A percentile compares a stretch with the other conserved stretches of the same genome.
phyloP scores from a whole-genome alignment of 805 yeast genomes.

The Cyberlindnera euphorbiiphila region DNA sequence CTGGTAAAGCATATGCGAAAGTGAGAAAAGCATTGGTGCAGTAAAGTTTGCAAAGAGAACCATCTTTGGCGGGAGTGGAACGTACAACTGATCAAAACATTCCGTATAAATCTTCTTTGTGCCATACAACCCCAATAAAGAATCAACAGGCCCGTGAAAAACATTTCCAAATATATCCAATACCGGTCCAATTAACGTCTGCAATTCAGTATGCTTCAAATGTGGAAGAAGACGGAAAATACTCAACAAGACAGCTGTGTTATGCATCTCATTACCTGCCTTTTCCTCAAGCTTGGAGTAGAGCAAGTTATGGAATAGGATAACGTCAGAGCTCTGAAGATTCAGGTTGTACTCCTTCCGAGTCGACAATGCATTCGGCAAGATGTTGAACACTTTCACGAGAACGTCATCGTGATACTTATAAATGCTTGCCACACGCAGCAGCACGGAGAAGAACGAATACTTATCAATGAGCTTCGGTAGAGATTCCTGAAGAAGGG shows the following conservation, averaged over 20 bases:
- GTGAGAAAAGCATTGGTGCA: conserved; percentile 22
- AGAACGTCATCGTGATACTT: conserved; percentile 8
- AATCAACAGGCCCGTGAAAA: conserved; percentile 6
- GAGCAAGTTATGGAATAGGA: conserved; percentile 7
- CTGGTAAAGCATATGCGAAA: conserved; percentile 20
- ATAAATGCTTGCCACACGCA: conserved; percentile 11
- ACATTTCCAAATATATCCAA: conserved; percentile 11
- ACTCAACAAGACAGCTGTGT: conserved; percentile 3
- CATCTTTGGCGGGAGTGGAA: conserved; percentile 22
- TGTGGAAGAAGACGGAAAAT: conserved; percentile 23
- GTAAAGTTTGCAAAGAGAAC: conserved; percentile 15
- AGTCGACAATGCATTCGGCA: conserved; percentile 8
- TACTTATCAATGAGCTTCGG: conserved; percentile 13
- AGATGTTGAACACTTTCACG: conserved; percentile 9
- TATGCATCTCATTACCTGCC: background rate
- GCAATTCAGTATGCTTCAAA: conserved; percentile 18
- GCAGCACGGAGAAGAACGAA: conserved; percentile 11
- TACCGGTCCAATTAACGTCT: conserved; percentile 12
- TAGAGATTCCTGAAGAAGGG: conserved; percentile 13
- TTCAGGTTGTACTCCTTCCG: conserved; percentile 11
- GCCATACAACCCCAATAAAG: conserved; percentile 4
- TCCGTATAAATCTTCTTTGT: conserved; percentile 7
- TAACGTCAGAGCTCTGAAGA: conserved; percentile 6
- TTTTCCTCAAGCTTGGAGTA: conserved; percentile 2
- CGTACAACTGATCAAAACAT: conserved; percentile 15